phyloP scores from a whole-genome alignment of 2,329 filamentous ascomycete species.

The Stagonosporopsis tanaceti region DNA sequence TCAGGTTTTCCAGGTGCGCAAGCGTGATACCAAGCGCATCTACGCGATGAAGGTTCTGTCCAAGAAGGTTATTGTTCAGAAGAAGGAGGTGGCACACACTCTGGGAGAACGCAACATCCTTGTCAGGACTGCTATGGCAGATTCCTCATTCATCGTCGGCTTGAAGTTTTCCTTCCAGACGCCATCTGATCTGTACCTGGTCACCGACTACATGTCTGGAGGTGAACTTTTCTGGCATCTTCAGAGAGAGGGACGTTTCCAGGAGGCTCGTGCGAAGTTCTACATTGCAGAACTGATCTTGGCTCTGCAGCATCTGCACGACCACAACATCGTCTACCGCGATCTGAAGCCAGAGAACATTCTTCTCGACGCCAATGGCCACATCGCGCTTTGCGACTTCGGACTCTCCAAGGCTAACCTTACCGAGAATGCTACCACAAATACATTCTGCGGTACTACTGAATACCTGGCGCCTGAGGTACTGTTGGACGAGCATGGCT shows the following conservation, averaged over 20 bases:
- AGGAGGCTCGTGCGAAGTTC: slow-evolving; percentile 94
- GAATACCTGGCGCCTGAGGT: slow-evolving; percentile 98
- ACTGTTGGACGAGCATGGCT: slow-evolving; percentile 92
- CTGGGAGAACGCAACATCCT: slow-evolving; percentile 97
- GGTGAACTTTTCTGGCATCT: slow-evolving; percentile 99
- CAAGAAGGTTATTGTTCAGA: slow-evolving; percentile 99
- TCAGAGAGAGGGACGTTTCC: slow-evolving; percentile 95
- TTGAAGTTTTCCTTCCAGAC: slow-evolving; percentile 99
- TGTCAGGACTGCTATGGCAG: slow-evolving; percentile 91
- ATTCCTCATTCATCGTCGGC: slow-evolving; percentile 97
- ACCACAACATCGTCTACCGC: slow-evolving; percentile 97
- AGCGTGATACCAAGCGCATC: slow-evolving; percentile 93
- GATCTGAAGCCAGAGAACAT: slow-evolving; percentile 99
- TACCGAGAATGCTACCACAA: slow-evolving; percentile 96
- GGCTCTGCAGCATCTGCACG: slow-evolving; percentile 91
- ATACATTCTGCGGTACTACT: slow-evolving; percentile 98
- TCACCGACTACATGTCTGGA: slow-evolving; percentile 99
- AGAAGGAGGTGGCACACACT: slow-evolving; percentile 98
- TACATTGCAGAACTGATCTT: slow-evolving; percentile 98
- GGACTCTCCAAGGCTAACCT: slow-evolving; percentile 97
- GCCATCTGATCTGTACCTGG: slow-evolving; percentile 94
- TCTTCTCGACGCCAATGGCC: slow-evolving; percentile 92
- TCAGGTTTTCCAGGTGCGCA: slow-evolving; percentile 97
- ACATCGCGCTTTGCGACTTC: slow-evolving; percentile 97
- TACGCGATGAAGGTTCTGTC: slow-evolving; percentile 99